phyloP scores from a whole-genome alignment of 129 eudicot species.

The Tagetes erecta region DNA sequence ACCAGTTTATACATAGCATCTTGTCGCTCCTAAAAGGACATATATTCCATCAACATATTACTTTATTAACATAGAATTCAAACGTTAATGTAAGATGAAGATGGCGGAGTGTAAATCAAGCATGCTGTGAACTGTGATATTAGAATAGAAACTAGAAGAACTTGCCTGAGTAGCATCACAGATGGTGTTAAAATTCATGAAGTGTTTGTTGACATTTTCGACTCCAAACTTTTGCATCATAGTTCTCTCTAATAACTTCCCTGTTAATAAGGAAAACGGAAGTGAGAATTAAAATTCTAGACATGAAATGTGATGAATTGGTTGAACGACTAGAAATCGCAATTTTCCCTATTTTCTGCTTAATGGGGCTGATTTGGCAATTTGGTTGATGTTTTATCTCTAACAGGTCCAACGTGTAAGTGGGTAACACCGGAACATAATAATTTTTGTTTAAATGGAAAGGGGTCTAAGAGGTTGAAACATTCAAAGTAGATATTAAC shows the following conservation, averaged over 20 bases:
- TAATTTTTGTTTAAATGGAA: background rate
- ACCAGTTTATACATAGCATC: slow-evolving; percentile 98
- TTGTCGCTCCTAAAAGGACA: slow-evolving; percentile 76
- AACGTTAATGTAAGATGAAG: background rate
- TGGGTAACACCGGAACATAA: background rate
- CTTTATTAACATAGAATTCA: background rate
- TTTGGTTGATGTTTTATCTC: background rate
- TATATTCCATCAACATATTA: slow-evolving; percentile 5
- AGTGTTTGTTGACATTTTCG: slow-evolving; percentile 73
- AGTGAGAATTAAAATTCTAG: background rate
- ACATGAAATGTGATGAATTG: slow-evolving; percentile 4
- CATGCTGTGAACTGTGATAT: background rate
- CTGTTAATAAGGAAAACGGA: slow-evolving; percentile 32
- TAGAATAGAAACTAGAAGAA: background rate
- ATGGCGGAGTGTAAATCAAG: background rate
- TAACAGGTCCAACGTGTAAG: background rate
- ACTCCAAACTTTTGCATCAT: slow-evolving; percentile 93
- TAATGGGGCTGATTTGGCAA: background rate
- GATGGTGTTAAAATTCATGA: slow-evolving; percentile 87
- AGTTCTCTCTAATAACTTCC: slow-evolving; percentile 80
- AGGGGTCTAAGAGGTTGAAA: background rate
- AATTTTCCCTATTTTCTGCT: background rate
- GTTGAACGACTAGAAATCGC: background rate
- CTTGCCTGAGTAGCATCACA: slow-evolving; percentile 97
- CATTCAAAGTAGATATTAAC: background rate